These are phyloP conservation scores for Fraxinus quadrangulata DNA, from an alignment of 257 asterid genomes.

Conservation along the genomic window DNA sequence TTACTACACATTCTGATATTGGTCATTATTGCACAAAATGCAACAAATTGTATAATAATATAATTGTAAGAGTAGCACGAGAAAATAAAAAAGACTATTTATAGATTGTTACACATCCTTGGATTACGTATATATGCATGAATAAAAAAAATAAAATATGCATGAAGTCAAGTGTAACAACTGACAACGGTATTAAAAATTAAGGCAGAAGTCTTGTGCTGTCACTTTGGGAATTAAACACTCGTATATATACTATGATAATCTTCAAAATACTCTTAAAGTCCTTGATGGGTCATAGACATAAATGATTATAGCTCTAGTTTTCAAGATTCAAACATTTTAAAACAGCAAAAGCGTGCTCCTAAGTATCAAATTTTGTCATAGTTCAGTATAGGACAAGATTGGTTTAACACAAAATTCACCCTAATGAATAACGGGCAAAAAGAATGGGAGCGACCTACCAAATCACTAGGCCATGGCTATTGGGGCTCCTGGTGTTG, in stretches of 20 bases:
- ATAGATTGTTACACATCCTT: too few species aligned
- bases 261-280: background rate
- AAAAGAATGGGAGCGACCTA: constrained; percentile 34
- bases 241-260: background rate
- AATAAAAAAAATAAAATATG: background rate
- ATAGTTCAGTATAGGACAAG: background rate
- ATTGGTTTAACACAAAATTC: background rate
- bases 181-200: background rate
- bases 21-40: constrained; percentile 30
- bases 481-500: constrained; percentile 38
- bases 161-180: background rate
- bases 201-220: background rate
- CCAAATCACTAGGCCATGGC: constrained; percentile 68
- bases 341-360: background rate
- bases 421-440: background rate
- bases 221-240: background rate
- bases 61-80: too few species aligned
- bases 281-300: background rate
- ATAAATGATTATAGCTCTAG: background rate
- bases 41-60: too few species aligned
- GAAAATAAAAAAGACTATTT: too few species aligned
- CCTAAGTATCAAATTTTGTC: background rate
- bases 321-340: background rate
- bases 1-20: constrained; percentile 92
- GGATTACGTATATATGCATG: too few species aligned